Conservation (phyloP, 768 basidiomycete genomes). For the Leccinum variicolor region DNA sequence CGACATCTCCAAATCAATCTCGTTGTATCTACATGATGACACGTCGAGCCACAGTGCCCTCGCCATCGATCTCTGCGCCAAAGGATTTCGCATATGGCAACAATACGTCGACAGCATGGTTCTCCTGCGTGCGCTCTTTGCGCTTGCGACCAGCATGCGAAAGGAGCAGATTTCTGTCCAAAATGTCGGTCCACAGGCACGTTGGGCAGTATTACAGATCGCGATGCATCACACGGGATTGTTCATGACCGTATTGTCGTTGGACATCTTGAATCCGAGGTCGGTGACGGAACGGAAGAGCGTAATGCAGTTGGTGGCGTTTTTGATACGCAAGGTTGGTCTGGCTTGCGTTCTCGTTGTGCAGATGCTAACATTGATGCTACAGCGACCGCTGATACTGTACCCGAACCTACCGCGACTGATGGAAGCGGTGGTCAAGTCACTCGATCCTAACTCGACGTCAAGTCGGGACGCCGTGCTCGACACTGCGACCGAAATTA, state of each 20-base stretch:
- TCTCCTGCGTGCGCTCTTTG: constrained; percentile 80
- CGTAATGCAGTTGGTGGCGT: constrained; percentile 90
- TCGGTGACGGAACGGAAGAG: constrained; percentile 77
- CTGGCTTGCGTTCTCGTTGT: not conserved
- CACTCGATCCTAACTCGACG: constrained; percentile 86
- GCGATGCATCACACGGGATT: constrained; percentile 79
- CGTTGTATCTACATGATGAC: constrained; percentile 73
- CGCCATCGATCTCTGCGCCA: constrained; percentile 86
- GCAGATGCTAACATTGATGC: not conserved
- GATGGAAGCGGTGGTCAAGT: constrained; percentile 95
- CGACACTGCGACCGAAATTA: constrained; percentile 90
- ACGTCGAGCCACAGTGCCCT: constrained; percentile 61
- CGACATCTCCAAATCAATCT: constrained; percentile 82
- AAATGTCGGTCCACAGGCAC: constrained; percentile 73
- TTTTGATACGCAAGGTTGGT: constrained; percentile 83
- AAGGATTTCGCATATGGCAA: constrained; percentile 94
- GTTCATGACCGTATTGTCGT: constrained; percentile 90
- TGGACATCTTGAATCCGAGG: constrained; percentile 82
- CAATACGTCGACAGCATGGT: constrained; percentile 89
- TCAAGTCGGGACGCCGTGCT: constrained; percentile 77
- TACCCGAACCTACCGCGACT: constrained; percentile 80
- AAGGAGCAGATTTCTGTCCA: constrained; percentile 70
- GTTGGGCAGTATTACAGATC: constrained; percentile 80
- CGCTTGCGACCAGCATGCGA: constrained; percentile 65
- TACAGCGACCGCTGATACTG: constrained; percentile 77